These are phyloP conservation scores for Neoascochyta sp. DNA, from an alignment of 2,329 filamentous ascomycete genomes.

Conservation along the genomic window DNA sequence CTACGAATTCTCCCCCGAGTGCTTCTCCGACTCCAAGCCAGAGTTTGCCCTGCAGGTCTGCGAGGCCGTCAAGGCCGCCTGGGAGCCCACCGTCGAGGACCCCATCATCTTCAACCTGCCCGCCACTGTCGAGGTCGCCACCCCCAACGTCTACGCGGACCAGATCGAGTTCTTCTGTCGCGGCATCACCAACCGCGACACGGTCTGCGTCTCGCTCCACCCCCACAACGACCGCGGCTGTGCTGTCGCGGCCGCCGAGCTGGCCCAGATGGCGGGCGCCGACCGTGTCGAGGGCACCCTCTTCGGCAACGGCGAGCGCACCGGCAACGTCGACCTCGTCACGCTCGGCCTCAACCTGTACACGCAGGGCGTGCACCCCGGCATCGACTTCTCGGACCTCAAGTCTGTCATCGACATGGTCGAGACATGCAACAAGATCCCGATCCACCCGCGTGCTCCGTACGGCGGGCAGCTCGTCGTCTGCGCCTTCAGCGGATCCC, in stretches of 20 bases:
- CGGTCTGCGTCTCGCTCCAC: conserved; percentile 84
- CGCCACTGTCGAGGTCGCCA: conserved; percentile 91
- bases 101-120: conserved; percentile 96
- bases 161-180: conserved; percentile 94
- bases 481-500: conserved; percentile 84
- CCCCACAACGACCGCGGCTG: conserved; percentile 94
- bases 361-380: conserved; percentile 81
- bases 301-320: conserved; percentile 92
- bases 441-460: conserved; percentile 81
- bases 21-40: conserved; percentile 84
- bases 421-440: conserved; percentile 91
- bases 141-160: conserved; percentile 93
- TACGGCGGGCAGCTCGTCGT: conserved; percentile 92
- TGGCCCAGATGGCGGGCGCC: conserved; percentile 94
- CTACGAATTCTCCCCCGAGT: conserved; percentile 81
- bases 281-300: conserved; percentile 91
- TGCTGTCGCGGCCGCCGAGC: conserved; percentile 81
- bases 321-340: conserved; percentile 91
- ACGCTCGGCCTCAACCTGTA: conserved; percentile 92
- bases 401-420: conserved; percentile 81
- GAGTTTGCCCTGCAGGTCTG: conserved; percentile 82
- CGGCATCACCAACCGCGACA: conserved; percentile 78
- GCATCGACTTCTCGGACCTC: conserved; percentile 89
- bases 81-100: conserved; percentile 74
- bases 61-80: conserved; percentile 89